phyloP scores from a whole-genome alignment of 2,329 filamentous ascomycete species.

The Incumbomyces lentus region DNA sequence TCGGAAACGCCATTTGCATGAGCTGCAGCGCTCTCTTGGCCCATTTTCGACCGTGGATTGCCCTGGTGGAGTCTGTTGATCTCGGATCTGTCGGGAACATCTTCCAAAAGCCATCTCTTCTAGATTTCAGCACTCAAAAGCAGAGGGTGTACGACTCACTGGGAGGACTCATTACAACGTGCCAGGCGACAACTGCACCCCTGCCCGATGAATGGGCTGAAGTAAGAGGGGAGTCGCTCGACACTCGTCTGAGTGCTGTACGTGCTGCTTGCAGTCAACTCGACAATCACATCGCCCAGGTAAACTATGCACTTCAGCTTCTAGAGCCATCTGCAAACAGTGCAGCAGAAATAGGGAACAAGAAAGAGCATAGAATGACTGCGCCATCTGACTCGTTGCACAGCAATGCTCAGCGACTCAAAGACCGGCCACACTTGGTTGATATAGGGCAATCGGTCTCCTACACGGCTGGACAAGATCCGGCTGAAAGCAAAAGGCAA shows the following conservation, averaged over 20 bases:
- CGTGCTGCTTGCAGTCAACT: slow-evolving; percentile 66
- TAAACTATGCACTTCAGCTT: slow-evolving; percentile 77
- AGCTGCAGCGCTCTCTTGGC: slow-evolving; percentile 74
- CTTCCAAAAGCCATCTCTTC: slow-evolving; percentile 73
- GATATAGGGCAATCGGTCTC: slow-evolving; percentile 37
- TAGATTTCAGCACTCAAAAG: slow-evolving; percentile 82
- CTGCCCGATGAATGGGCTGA: slow-evolving; percentile 93
- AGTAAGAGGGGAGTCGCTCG: slow-evolving; percentile 77
- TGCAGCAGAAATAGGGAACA: slow-evolving; percentile 55
- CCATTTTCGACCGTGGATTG: slow-evolving; percentile 79
- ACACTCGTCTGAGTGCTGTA: slow-evolving; percentile 74
- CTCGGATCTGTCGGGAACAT: slow-evolving; percentile 66
- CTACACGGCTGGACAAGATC: slow-evolving; percentile 29
- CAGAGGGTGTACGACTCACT: slow-evolving; percentile 90
- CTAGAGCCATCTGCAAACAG: slow-evolving; percentile 43
- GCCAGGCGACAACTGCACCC: slow-evolving; percentile 84
- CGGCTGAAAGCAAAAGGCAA: slow-evolving; percentile 28
- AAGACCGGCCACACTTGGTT: slow-evolving; percentile 28
- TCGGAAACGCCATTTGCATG: slow-evolving; percentile 72
- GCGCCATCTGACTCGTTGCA: slow-evolving; percentile 36
- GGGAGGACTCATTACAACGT: slow-evolving; percentile 75
- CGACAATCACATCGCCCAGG: slow-evolving; percentile 75
- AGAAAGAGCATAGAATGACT: slow-evolving; percentile 33
- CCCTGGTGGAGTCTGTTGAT: slow-evolving; percentile 84
- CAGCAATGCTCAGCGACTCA: slow-evolving; percentile 44